Base-by-base conservation (phyloP, 192 early-diverging fungal genomes). In the Coemansia sp. region DNA sequence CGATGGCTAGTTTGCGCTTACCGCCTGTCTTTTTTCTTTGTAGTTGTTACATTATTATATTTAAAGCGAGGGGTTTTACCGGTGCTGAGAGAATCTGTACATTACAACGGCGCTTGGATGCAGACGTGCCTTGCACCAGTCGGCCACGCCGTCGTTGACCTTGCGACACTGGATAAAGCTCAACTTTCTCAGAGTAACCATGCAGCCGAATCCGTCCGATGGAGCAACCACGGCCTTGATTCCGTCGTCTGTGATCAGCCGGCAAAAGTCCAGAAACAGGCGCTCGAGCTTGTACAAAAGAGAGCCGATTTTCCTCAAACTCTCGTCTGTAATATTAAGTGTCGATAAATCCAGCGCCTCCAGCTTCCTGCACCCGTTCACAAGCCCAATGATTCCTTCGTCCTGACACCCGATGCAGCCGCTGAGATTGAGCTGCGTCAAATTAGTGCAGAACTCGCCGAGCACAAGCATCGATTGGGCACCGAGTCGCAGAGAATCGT, bases 111-210 rank as follows among this genome's bases (percentile, higher is more conserved):
- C 70, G 8, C 69, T 60, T 8, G 73, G 70, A 11, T 51, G 59
- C 35, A 81, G 69, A 22, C 63, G 70, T 54, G 28, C 48, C 45
- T 54, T 64, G 70, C 79, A 81, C 79, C 79, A 81, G n/a, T 75
- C 70, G 18, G 63, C 63, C 9, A 51, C 58, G 0, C 32, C 18
- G 4, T 51, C 39, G 51, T 59, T 28, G 36, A 66, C 51, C 1
- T 51, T 57, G 8, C 37, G 9, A 32, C 74, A 72, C 35, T 66
- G 61, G 20, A 54, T 51, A 58, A 81, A 70, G 52, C 73, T 72
- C 15, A 81, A 36, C 8, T 66, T 38, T 2, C 28, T 60, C 34
- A 81, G 70, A 8, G 74, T 81, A 45, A 69, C 65, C 70, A 61
- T 5, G 59, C 79, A 81, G 15, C 79, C 74, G 22, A 72, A 67